Evolutionary conservation across 306 rosid species (phyloP).

Genomic region (Castanea crenata): DNA sequence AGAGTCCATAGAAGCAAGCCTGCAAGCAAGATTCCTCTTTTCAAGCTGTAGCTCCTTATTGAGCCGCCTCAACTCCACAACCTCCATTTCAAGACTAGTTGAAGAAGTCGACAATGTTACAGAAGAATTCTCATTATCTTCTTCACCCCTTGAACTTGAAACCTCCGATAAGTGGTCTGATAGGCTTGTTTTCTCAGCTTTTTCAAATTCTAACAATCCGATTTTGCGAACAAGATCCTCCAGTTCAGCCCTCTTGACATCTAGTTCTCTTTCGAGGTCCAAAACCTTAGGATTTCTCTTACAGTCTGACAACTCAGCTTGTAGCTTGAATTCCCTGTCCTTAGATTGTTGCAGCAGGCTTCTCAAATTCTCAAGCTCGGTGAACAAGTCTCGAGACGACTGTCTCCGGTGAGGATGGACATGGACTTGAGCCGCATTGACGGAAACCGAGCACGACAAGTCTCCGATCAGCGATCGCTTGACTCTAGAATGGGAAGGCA

Average conservation of each 20-base stretch:
- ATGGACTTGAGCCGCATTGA: constrained; percentile 58
- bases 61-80: constrained; percentile 81
- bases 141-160: constrained; percentile 25
- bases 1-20: constrained; percentile 63
- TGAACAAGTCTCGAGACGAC: constrained; percentile 83
- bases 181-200: constrained; percentile 53
- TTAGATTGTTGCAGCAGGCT: constrained; percentile 73
- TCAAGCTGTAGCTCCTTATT: constrained; percentile 93
- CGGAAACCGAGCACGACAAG: constrained; percentile 53
- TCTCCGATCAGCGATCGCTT: constrained; percentile 84
- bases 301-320: constrained; percentile 65
- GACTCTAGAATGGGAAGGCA: constrained; percentile 59
- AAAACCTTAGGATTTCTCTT: constrained; percentile 41
- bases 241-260: constrained; percentile 40
- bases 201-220: constrained; percentile 37
- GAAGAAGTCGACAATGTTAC: constrained; percentile 4
- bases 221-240: constrained; percentile 53
- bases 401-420: constrained; percentile 77
- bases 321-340: constrained; percentile 75
- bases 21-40: constrained; percentile 80
- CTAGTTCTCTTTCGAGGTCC: constrained; percentile 47
- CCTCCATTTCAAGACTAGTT: constrained; percentile 68
- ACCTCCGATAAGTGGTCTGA: constrained; percentile 27
- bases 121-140: constrained; percentile 20
- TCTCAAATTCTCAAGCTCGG: constrained; percentile 86